Base-by-base conservation (phyloP, 495 filamentous ascomycete species). In the Tuber indicum region DNA sequence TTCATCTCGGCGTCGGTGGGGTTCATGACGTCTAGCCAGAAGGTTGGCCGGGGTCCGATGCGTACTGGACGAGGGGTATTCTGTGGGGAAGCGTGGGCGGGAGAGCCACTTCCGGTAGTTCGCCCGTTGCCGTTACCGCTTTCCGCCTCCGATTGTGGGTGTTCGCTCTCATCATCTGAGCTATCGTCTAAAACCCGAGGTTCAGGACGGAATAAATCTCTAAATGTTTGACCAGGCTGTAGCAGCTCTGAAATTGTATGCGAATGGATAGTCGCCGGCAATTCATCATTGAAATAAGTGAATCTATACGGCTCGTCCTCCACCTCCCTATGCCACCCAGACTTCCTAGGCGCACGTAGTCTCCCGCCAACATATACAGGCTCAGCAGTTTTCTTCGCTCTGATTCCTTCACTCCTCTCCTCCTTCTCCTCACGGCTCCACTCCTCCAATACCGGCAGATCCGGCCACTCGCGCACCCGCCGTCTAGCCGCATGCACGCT, bases 281-380 rank as follows among this genome's bases (percentile, higher is more conserved):
- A 93, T 78, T 97, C 93, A 81, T 98, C 96, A 83, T 97, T 98
- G 87, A 99, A 99, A 82, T 99, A 99, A 3, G 96, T 99, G 83
- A 97, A 98, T 69, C 96, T 89, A 83, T 96, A 99, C 0, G 96
- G 96, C 1, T 91, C 91, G 73, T 97, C 96, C 52, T 97, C 94
- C 79, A 96, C 93, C 75, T 92, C 90, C 41, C 91, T 88, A 84
- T 94, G 93, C 96, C 96, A 99, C 8, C 87, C 86, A 73, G 85
- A 84, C 80, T 92, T 93, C 76, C 93, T 91, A 12, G 87, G 85
- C 12, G 96, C 94, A 14, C 96, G 90, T 45, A 98, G 83, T 74
- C 96, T 89, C 12, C 96, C 96, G 72, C 92, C 93, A 73, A 99
- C 90, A 73, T 98, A 89, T 84, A 97, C 90, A 12, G 96, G 96